These are phyloP conservation scores for Arthrobotrys entomopaga DNA, from an alignment of 2,329 filamentous ascomycete species.

Conservation along the genomic window DNA sequence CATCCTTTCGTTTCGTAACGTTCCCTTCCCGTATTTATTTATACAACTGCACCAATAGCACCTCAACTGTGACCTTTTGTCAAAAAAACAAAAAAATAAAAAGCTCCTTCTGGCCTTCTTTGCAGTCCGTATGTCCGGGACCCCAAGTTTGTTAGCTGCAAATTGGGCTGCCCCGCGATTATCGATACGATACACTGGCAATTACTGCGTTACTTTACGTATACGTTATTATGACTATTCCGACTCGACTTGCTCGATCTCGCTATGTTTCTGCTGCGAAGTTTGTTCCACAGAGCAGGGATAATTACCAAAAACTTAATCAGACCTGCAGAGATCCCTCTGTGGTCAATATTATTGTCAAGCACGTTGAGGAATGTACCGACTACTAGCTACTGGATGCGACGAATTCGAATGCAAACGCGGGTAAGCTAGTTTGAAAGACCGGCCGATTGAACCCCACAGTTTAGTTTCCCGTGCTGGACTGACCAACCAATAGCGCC, in stretches of 20 bases:
- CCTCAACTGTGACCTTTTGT: constrained; percentile 18
- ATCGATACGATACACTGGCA: no score
- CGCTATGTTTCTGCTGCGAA: constrained; percentile 28
- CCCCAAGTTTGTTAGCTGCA: constrained; percentile 1
- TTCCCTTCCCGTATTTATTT: background rate
- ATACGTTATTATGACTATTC: background rate
- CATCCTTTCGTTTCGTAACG: constrained; percentile 27
- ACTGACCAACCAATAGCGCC: constrained; percentile 37
- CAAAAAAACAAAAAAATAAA: background rate
- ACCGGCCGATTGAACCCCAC: no score
- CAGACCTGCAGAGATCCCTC: no score
- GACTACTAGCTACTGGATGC: no score
- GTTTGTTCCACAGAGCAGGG: constrained; percentile 46
- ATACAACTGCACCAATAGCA: background rate
- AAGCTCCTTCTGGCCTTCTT: background rate
- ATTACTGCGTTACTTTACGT: no score
- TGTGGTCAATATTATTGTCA: constrained; percentile 11
- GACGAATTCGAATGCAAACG: constrained; percentile 41
- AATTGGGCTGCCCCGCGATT: constrained; percentile 11
- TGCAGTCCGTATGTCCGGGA: constrained; percentile 38
- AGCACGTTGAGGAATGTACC: background rate
- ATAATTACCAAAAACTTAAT: background rate
- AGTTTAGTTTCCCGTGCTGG: background rate
- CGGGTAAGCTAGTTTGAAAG: constrained; percentile 42
- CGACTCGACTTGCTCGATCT: constrained; percentile 51